Base-by-base conservation (phyloP, 768 basidiomycete species). In the Lactifluus hygrophoroides region DNA sequence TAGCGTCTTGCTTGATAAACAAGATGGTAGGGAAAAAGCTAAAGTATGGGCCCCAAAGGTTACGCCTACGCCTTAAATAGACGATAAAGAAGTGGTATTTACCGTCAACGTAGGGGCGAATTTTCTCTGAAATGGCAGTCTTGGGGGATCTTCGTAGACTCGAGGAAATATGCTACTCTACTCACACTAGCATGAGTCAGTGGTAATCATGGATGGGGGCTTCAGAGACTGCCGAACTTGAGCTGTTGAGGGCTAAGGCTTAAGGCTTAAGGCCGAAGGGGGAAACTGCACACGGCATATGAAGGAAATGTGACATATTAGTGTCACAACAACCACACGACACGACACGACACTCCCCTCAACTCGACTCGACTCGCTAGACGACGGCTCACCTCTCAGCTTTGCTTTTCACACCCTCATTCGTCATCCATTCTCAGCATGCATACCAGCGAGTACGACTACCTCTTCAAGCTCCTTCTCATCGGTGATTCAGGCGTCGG, bases 401-500 rank as follows among this genome's bases (percentile, higher is more conserved):
- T 58, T 53, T 51, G 58, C 43, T 50, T 23, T 48, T 16, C 57
- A 49, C 44, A 63, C 50, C 54, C 47, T 50, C 58, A 38, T 27
- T 4, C 28, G 10, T 43, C 48, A 30, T 40, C 35, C 45, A 25
- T 57, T 45, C 58, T 64, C 70, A 80, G 65, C 60, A 90, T 92
- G 90, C 89, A 92, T 70, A 89, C 90, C 71, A 87, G 86, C 77
- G 90, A 92, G 73, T 94, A 93, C 82, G 91, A 94, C 77, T 93
- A 88, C 69, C 90, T 94, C 71, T 93, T 94, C 81, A 94, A 93
- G 77, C 88, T 94, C 60, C 86, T 94, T 70, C 88, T 94, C 75
- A 94, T 93, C 66, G 91, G 90, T 57, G 88, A 94, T 77, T 92
- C 90, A 66, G 95, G 96, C 74, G 95, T 98, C 63, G 90, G 90